A percentile compares a stretch with the other conserved stretches of the same genome.
These are phyloP conservation scores for Trichosporon sp. DNA, from an alignment of 1,284 basidiomycete genomes.

Conservation along the genomic window DNA sequence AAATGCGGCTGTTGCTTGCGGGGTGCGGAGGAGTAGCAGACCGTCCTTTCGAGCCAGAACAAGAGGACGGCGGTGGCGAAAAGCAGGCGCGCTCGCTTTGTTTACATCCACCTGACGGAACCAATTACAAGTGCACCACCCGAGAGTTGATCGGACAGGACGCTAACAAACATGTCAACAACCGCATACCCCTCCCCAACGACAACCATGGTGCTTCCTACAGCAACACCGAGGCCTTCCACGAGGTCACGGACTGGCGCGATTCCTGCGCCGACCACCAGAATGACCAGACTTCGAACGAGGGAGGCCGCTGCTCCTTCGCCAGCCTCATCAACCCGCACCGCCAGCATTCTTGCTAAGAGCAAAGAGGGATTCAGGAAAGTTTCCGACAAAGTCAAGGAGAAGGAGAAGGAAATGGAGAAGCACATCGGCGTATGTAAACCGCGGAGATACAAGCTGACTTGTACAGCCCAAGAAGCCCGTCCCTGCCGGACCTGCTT, in stretches of 20 bases:
- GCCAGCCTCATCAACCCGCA: slow-evolving; percentile 8
- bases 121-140: neutral
- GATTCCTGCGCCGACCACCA: neutral
- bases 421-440: slow-evolving; percentile 4
- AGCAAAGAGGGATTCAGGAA: slow-evolving; percentile 40
- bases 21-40: too few relatives aligned
- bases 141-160: neutral
- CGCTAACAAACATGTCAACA: neutral
- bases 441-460: neutral
- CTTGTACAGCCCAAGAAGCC: neutral
- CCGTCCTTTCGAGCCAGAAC: too few relatives aligned
- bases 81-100: neutral
- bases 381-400: slow-evolving; percentile 40
- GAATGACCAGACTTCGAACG: slow-evolving; percentile 15
- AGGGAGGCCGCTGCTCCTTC: slow-evolving; percentile 7
- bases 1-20: neutral
- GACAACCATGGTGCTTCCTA: neutral
- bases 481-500: neutral
- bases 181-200: neutral
- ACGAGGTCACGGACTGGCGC: neutral
- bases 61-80: neutral
- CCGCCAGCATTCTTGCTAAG: slow-evolving; percentile 31
- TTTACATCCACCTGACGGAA: neutral
- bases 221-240: neutral
- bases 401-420: slow-evolving; percentile 29